A percentile compares a stretch with the other conserved stretches of the same genome.
These are phyloP conservation scores for Pelagophyceae sp. DNA, from an alignment of 352 stramenopile genomes.

Conservation along the genomic window DNA sequence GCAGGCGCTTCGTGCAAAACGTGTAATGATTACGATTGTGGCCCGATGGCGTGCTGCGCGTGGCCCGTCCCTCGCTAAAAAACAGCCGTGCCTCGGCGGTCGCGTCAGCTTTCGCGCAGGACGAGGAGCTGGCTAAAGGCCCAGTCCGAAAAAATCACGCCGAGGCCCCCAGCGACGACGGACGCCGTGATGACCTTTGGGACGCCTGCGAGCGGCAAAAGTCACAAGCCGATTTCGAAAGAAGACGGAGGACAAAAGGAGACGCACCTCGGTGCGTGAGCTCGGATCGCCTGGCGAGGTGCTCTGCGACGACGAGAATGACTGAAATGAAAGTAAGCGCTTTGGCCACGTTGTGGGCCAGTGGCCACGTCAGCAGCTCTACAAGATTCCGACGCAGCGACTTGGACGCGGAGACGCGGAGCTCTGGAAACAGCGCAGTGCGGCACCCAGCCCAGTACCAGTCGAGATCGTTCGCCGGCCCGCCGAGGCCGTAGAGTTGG, in stretches of 20 bases:
- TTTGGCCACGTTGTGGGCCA: constrained; percentile 45
- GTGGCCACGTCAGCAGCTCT: constrained; percentile 48
- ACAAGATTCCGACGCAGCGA: constrained; percentile 35
- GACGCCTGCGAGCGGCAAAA: constrained; percentile 44
- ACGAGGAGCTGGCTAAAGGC: constrained; percentile 48
- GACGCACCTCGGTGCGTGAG: constrained; percentile 30
- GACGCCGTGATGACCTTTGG: constrained; percentile 47
- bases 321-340: constrained; percentile 44
- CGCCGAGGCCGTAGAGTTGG: constrained; percentile 41
- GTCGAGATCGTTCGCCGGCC: neutral
- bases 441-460: constrained; percentile 38
- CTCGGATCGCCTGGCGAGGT: constrained; percentile 29
- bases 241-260: too few species aligned
- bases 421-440: constrained; percentile 36
- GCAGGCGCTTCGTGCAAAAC: too few species aligned
- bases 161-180: constrained; percentile 44
- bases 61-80: too few species aligned
- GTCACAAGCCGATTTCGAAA: too few species aligned
- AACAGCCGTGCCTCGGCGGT: too few species aligned
- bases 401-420: constrained; percentile 37
- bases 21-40: too few species aligned
- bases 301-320: constrained; percentile 46
- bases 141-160: constrained; percentile 54
- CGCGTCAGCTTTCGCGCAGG: too few species aligned
- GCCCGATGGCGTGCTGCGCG: too few species aligned